Evolutionary conservation across 1,139 yeast genomes (phyloP).

Genomic region (Geotrichum aggregatum): DNA sequence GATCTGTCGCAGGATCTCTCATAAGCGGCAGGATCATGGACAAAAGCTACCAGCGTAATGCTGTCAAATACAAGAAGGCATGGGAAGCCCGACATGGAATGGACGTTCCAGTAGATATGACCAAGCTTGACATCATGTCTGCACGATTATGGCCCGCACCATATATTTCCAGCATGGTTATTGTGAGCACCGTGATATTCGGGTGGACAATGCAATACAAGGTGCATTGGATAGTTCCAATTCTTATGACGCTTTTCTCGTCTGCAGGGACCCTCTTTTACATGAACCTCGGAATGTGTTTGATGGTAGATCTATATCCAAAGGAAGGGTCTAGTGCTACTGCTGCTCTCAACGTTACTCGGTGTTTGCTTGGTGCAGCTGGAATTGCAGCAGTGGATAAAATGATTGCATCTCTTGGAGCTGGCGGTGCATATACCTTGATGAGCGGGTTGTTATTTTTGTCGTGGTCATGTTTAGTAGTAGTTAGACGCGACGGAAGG

Average conservation of each 20-base stretch:
- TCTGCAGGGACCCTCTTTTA: constrained; percentile 50
- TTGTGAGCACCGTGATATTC: constrained; percentile 46
- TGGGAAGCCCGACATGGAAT: constrained; percentile 18
- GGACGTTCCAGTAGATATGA: constrained; percentile 24
- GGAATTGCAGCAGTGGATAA: constrained; percentile 58
- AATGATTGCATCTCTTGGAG: constrained; percentile 50
- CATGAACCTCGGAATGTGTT: constrained; percentile 45
- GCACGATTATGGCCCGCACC: constrained; percentile 44
- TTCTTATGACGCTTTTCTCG: constrained; percentile 43
- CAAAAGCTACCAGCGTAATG: constrained; percentile 29
- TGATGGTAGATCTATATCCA: constrained; percentile 61
- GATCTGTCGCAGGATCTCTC: constrained; percentile 38
- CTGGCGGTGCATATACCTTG: constrained; percentile 64
- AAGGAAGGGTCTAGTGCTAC: constrained; percentile 57
- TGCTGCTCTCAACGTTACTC: constrained; percentile 54
- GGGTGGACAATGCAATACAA: constrained; percentile 65
- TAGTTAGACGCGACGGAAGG: not conserved
- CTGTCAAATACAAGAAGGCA: constrained; percentile 50
- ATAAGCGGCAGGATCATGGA: constrained; percentile 37
- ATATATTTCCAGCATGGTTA: constrained; percentile 37
- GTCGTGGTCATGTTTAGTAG: constrained; percentile 7
- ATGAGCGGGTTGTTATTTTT: constrained; percentile 42
- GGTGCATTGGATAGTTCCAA: constrained; percentile 51
- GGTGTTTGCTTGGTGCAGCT: constrained; percentile 59
- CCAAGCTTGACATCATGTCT: constrained; percentile 45